Conservation (phyloP, 2,329 filamentous ascomycete species). For the Penicillium frequentans region DNA sequence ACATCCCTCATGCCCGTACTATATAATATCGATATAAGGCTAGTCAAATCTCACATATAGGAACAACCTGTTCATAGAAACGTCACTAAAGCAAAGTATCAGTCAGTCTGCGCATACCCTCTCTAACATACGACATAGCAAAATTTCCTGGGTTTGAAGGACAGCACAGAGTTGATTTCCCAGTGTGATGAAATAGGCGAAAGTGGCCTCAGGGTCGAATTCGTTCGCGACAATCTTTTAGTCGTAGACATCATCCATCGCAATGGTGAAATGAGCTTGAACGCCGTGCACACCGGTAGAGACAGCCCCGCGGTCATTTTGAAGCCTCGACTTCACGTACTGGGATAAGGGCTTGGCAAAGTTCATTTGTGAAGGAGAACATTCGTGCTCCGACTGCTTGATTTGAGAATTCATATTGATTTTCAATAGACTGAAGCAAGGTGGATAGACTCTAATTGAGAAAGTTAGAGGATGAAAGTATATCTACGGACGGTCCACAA, state of each 20-base stretch:
- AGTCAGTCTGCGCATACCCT: too few relatives aligned
- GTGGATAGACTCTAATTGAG: too few relatives aligned
- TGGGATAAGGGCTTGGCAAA: too few relatives aligned
- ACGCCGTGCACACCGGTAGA: not conserved
- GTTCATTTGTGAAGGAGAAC: too few relatives aligned
- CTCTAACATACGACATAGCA: too few relatives aligned
- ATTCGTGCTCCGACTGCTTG: not conserved
- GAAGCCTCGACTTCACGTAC: not conserved
- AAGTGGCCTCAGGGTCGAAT: not conserved
- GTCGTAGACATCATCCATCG: not conserved
- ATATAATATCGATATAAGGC: too few relatives aligned
- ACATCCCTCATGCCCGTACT: too few relatives aligned
- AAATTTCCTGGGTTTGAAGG: not conserved
- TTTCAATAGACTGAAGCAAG: not conserved
- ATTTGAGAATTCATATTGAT: not conserved
- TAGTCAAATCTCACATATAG: too few relatives aligned
- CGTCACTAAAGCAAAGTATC: too few relatives aligned
- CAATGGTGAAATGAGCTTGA: conserved; percentile 1
- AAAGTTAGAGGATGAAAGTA: too few relatives aligned
- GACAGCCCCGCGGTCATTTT: not conserved
- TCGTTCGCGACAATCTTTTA: not conserved
- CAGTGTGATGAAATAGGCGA: not conserved
- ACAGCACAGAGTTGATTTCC: not conserved
- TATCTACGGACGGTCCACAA: too few relatives aligned
- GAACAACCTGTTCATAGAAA: too few relatives aligned